These are phyloP conservation scores for Suhomyces pyralidae DNA, from an alignment of 805 yeast genomes.

Conservation along the genomic window DNA sequence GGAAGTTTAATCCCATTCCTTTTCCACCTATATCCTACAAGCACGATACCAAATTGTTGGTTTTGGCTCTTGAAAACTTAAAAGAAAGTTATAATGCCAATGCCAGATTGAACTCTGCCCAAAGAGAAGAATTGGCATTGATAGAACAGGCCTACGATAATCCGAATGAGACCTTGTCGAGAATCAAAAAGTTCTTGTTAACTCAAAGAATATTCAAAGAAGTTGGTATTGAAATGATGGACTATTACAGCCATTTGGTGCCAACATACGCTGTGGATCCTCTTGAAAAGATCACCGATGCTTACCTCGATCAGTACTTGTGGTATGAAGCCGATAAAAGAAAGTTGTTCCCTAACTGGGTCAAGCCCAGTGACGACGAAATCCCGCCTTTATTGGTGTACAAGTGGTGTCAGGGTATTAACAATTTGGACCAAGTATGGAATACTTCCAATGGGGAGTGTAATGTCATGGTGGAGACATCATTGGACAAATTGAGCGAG, in stretches of 20 bases:
- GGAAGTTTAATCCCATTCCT: conserved; percentile 83
- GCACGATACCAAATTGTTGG: conserved; percentile 87
- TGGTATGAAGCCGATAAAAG: conserved; percentile 95
- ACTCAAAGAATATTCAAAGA: conserved; percentile 94
- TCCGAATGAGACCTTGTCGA: conserved; percentile 87
- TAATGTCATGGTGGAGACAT: conserved; percentile 80
- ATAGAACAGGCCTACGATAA: conserved; percentile 96
- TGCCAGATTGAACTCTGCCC: conserved; percentile 76
- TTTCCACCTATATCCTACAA: conserved; percentile 91
- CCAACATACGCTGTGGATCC: conserved; percentile 92
- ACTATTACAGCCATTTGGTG: conserved; percentile 73
- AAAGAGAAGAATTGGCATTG: conserved; percentile 87
- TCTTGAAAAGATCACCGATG: conserved; percentile 91
- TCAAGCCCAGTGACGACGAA: conserved; percentile 91
- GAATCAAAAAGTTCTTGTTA: conserved; percentile 75
- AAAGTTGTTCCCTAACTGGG: conserved; percentile 89
- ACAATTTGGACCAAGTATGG: conserved; percentile 79
- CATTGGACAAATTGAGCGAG: conserved; percentile 68
- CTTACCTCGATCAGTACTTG: conserved; percentile 88
- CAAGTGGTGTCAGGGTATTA: conserved; percentile 92
- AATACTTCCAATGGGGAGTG: conserved; percentile 68
- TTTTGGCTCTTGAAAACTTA: conserved; percentile 83
- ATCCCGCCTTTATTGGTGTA: conserved; percentile 88
- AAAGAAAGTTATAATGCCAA: conserved; percentile 69
- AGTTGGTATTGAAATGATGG: conserved; percentile 84